Evolutionary conservation across 148 eudicot genomes (phyloP), one percentile per base, ranked within the genome.

Genomic region (Euryodendron excelsum): DNA sequence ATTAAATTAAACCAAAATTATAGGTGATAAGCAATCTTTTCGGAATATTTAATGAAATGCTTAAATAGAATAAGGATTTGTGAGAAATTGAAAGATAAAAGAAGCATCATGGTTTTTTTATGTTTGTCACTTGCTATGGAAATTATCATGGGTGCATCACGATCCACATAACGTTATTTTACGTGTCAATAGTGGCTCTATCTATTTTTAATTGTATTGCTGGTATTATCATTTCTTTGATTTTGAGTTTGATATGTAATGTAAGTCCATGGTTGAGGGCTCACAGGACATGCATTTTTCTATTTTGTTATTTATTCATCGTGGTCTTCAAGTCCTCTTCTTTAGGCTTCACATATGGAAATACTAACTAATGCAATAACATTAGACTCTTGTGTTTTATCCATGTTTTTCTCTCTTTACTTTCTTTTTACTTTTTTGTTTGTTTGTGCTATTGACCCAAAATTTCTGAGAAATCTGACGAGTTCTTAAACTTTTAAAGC

Each of bases 401-500:
- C 25, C 37, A 11, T 75, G 68, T 61, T 28, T 61, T 28, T 75
- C 68, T 74, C 1, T 74, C 15, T 65, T 36, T 48, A 48, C 65
- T 39, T 21, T 47, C 56, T 41, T 15, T 28, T 3, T 20, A 14
- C 31, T 72, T 36, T 37, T 39, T 53, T 56, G 17, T 73, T n/a
- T 10, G 15, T 20, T 21, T 5, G 28, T 63, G 25, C 8, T 59
- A 39, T 56, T 61, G 77, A 48, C 56, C 50, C 56, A 15, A 68
- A 27, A 10, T 33, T 75, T 69, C 39, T 27, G 53, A 28, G n/a
- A n/a, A n/a, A 18, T 62, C 11, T 47, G 66, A 58, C 0, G 25
- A 23, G 34, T 3, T 50, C 28, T 12, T 52, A 48, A 56, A 60
- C 59, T 50, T 61, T 39, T 13, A 18, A 36, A 48, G 74, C 45